Conservation (phyloP, 1,284 basidiomycete species). For the Marasmius oreades region DNA sequence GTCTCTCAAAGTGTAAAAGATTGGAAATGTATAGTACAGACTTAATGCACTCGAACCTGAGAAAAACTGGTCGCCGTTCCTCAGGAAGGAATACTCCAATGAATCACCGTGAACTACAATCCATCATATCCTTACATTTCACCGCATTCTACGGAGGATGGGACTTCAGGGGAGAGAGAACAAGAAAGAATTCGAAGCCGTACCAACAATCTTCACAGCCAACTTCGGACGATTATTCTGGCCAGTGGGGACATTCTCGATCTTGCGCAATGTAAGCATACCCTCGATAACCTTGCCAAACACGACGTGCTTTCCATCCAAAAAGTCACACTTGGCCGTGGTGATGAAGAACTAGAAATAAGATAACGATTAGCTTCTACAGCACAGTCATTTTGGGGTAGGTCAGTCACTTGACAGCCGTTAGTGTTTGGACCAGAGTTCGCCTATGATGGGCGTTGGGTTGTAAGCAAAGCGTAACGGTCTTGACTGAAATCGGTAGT, state of each 20-base stretch:
- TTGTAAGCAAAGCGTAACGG: background rate
- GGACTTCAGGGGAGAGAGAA: background rate
- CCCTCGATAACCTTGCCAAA: conserved; percentile 90
- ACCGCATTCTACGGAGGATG: conserved; percentile 43
- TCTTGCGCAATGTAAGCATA: conserved; percentile 88
- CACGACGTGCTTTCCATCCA: conserved; percentile 93
- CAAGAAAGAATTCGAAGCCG: conserved; percentile 20
- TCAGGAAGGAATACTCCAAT: too few relatives aligned
- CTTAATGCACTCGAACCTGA: too few relatives aligned
- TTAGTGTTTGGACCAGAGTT: conserved; percentile 93
- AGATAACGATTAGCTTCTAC: background rate
- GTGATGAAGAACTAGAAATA: conserved; percentile 93
- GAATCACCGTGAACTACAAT: background rate
- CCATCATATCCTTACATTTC: conserved; percentile 41
- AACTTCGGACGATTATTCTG: conserved; percentile 83
- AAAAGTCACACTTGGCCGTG: conserved; percentile 88
- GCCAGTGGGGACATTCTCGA: conserved; percentile 92
- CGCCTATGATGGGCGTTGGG: conserved; percentile 47
- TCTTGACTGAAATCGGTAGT: background rate
- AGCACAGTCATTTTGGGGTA: background rate
- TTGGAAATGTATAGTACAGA: too few relatives aligned
- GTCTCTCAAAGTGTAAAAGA: too few relatives aligned
- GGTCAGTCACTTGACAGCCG: conserved; percentile 73
- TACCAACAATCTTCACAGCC: conserved; percentile 80
- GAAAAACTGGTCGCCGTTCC: too few relatives aligned